Evolutionary conservation across 768 basidiomycete genomes (phyloP), one percentile per base, ranked within the genome.

Genomic region (Naganishia onofrii): DNA sequence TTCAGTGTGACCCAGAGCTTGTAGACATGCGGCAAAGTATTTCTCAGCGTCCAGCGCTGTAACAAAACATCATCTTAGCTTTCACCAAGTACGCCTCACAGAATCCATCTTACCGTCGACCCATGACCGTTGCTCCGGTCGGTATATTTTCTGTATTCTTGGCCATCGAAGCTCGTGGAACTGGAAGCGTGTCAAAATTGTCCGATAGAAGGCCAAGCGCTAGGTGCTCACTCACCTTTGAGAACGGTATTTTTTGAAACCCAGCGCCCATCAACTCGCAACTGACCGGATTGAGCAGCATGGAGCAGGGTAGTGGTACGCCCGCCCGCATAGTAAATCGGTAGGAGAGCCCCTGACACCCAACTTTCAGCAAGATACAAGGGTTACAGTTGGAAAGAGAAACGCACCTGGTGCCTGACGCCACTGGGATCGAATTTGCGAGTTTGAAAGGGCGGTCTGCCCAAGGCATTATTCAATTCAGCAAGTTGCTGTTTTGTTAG

Each of bases 101-200:
- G n/a, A n/a, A n/a, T n/a, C n/a, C n/a, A 23, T 9, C 75, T 67
- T 58, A 82, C 81, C 81, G 38, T 88, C 86, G 38, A 77, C 81
- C 88, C 90, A 91, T n/a, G 82, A 77, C 21, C 92, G 85, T 70
- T 92, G 90, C 28, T 77, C 79, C 0, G 82, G 75, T 8, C 88
- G 86, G 77, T 86, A 86, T 1, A 88, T 81, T 76, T 93, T 93
- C 38, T 85, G 84, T 34, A 94, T 84, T 58, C 93, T 84, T 0
- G 93, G 91, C 78, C 90, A 94, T 26, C 93, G 88, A 5, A 93
- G 83, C 72, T 90, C 90, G 76, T 93, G 93, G 75, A 88, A 84
- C 91, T 92, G 70, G 17, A 60, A 15, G 42, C 36, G 28, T 42
- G 63, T 70, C 58, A 73, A 54, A 34, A 8, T 46, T 29, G 5